Percentiles rank a stretch among this genome's conserved stretches.
phyloP scores from a whole-genome alignment of 2,329 filamentous ascomycete genomes.

The Fusarium napiforme region DNA sequence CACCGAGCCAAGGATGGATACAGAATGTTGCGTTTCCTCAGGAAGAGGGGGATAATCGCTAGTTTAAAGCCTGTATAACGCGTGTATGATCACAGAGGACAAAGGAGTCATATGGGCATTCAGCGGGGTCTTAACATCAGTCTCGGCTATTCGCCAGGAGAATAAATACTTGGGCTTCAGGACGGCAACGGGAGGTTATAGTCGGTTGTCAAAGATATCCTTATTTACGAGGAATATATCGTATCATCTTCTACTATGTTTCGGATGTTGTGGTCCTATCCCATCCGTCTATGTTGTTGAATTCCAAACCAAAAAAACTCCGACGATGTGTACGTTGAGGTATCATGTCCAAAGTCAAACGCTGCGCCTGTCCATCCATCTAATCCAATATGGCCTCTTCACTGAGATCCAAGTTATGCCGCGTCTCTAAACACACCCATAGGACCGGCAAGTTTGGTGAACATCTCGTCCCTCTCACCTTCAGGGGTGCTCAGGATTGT shows the following conservation, averaged over 20 bases:
- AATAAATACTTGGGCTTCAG: background rate
- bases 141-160: conserved; percentile 22
- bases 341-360: conserved; percentile 43
- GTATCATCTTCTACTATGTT: conserved; percentile 11
- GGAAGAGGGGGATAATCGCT: conserved; percentile 23
- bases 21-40: conserved; percentile 3
- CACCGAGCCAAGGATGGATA: background rate
- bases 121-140: conserved; percentile 31
- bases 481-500: conserved; percentile 83
- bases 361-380: conserved; percentile 4
- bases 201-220: conserved; percentile 26
- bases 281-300: conserved; percentile 44
- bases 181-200: conserved; percentile 7
- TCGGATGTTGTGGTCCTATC: conserved; percentile 6
- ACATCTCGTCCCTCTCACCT: conserved; percentile 92
- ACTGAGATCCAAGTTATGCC: conserved; percentile 33
- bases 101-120: conserved; percentile 28
- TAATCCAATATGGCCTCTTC: background rate
- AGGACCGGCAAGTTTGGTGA: conserved; percentile 74
- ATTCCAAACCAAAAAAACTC: conserved; percentile 44
- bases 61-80: conserved; percentile 19
- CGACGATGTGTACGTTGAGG: conserved; percentile 51
- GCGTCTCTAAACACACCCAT: conserved; percentile 60
- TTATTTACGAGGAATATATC: conserved; percentile 24
- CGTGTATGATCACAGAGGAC: conserved; percentile 38